Conservation (phyloP, 805 yeast species). For the Tetrapisispora taiwanensis region DNA sequence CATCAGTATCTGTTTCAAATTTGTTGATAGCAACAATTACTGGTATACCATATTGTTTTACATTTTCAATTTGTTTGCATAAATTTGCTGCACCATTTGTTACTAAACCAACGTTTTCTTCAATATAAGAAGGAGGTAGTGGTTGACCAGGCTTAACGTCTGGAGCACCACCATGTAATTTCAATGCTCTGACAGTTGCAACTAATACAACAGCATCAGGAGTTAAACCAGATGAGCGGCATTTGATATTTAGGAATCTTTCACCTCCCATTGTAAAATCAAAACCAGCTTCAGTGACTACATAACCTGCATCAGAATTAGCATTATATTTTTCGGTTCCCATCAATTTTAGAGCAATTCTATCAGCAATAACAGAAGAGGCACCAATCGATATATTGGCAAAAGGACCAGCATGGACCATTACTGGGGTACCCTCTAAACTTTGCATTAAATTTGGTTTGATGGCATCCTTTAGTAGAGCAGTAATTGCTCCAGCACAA, state of each 20-base stretch:
- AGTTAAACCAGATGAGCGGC: conserved; percentile 77
- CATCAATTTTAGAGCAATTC: conserved; percentile 82
- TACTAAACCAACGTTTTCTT: conserved; percentile 73
- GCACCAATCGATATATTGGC: conserved; percentile 98
- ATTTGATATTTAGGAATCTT: conserved; percentile 89
- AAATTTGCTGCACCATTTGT: conserved; percentile 76
- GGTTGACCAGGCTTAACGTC: conserved; percentile 91
- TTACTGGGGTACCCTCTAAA: conserved; percentile 93
- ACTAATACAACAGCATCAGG: conserved; percentile 92
- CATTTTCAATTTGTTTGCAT: conserved; percentile 82
- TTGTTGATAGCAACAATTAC: conserved; percentile 92
- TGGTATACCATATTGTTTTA: conserved; percentile 75
- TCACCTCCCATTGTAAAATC: conserved; percentile 99
- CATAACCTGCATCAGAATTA: conserved; percentile 55
- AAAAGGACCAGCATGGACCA: conserved; percentile 97
- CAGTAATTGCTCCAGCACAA: conserved; percentile 91
- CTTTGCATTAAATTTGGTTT: conserved; percentile 97
- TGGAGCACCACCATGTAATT: conserved; percentile 95
- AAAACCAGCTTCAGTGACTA: conserved; percentile 95
- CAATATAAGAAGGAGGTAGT: conserved; percentile 68
- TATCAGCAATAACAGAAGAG: conserved; percentile 86
- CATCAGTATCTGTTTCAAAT: conserved; percentile 71
- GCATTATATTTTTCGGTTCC: conserved; percentile 42
- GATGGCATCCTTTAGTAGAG: conserved; percentile 88
- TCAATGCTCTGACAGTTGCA: conserved; percentile 94